phyloP scores from a whole-genome alignment of 805 yeast species.

The Suhomyces xylopsoci region DNA sequence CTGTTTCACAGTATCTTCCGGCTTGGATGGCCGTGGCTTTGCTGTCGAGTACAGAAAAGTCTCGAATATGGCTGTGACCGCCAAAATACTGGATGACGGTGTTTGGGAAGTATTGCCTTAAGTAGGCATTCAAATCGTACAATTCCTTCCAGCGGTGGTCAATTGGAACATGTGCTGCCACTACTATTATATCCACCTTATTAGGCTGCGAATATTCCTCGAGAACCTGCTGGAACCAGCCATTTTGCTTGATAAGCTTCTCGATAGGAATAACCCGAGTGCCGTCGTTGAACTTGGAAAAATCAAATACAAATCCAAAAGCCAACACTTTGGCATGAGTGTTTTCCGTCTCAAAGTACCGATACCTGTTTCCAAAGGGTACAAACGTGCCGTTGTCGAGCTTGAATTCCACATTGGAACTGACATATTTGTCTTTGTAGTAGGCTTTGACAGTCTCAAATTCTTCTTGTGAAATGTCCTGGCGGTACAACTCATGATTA shows the following conservation, averaged over 20 bases:
- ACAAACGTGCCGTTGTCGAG: conserved; percentile 44
- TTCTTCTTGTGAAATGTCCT: conserved; percentile 64
- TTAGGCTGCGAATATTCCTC: conserved; percentile 24
- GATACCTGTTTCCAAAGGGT: conserved; percentile 65
- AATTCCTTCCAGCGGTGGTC: conserved; percentile 54
- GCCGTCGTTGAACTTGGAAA: conserved; percentile 54
- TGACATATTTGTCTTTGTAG: conserved; percentile 63
- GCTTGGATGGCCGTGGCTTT: conserved; percentile 79
- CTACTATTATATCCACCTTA: conserved; percentile 60
- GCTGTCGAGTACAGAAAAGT: conserved; percentile 66
- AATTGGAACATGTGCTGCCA: conserved; percentile 77
- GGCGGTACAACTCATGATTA: conserved; percentile 82
- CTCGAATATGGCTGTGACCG: conserved; percentile 92
- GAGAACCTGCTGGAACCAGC: conserved; percentile 61
- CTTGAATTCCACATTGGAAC: conserved; percentile 66
- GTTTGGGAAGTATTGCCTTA: conserved; percentile 60
- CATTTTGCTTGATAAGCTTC: conserved; percentile 46
- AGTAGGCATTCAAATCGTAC: conserved; percentile 39
- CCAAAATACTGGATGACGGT: conserved; percentile 82
- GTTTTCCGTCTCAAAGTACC: conserved; percentile 62
- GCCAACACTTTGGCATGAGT: conserved; percentile 55
- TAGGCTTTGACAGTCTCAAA: conserved; percentile 54
- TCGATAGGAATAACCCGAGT: conserved; percentile 63
- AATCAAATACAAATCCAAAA: conserved; percentile 78
- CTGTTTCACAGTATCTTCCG: conserved; percentile 89